A percentile compares a stretch with the other conserved stretches of the same genome.
Conservation (phyloP, 176 grass and related monocot genomes). For the Oryza punctata region DNA sequence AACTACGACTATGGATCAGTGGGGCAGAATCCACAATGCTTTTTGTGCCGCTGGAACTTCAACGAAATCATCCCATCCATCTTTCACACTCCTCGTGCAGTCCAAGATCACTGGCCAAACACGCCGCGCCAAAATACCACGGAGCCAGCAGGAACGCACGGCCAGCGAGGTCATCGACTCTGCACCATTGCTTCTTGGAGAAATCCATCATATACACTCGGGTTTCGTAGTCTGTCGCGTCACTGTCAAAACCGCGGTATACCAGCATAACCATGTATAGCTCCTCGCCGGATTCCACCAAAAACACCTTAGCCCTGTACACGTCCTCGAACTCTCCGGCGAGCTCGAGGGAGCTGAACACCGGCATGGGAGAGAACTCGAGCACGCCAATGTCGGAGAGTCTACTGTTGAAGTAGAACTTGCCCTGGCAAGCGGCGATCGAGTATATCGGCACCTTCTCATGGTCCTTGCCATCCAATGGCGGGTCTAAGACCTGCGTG, state of each 20-base stretch:
- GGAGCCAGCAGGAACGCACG: background rate
- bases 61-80: background rate
- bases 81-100: background rate
- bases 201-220: background rate
- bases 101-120: conserved; percentile 1
- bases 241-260: too few species aligned
- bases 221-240: background rate
- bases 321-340: too few species aligned
- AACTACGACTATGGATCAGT: background rate
- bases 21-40: conserved; percentile 20
- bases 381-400: background rate
- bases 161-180: background rate
- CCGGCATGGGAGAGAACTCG: background rate
- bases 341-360: background rate
- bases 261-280: background rate
- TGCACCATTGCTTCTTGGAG: background rate
- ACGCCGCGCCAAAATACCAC: background rate
- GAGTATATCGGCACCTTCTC: background rate
- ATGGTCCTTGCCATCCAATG: background rate
- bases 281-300: background rate
- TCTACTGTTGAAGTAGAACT: background rate
- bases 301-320: background rate
- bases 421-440: background rate
- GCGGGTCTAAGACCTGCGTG: background rate
- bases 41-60: background rate